Evolutionary conservation across 2,329 filamentous ascomycete species (phyloP), one percentile per base, ranked within the genome.

Genomic region (Fusarium xyrophilum): DNA sequence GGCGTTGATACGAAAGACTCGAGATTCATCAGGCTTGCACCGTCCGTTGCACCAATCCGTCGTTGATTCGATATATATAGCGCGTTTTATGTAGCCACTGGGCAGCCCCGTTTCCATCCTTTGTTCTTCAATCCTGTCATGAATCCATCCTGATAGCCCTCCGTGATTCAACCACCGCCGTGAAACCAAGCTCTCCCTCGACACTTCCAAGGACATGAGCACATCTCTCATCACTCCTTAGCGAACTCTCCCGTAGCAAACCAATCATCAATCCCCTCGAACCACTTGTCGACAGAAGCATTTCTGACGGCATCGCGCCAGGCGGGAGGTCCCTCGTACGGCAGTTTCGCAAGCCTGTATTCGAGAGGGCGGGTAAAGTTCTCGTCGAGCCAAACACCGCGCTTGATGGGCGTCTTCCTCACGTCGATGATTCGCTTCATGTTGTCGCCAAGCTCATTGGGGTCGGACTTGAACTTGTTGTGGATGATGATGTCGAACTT

Each of bases 1-100:
- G 68, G 68, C 0, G 28, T 71, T 48, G 69, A 71, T 23, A 59
- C 35, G 1, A 54, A 46, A 3, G 68, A 71, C 42, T 50, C 63
- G 12, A 50, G 66, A 28, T 69, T 59, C 17, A 68, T 71, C 7
- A 71, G 68, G n/a, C 51, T 71, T 39, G 68, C 63, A 7, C 69
- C 69, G 1, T 60, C 69, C 7, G 63, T 71, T 5, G 36, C 54
- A 17, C 66, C 69, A 13, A 70, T 71, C 7, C 59, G 39, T 9
- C 42, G 48, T 46, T 67, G 28, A 60, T 57, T 6, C 15, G 3
- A 7, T 51, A 21, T 57, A 39, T 63, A 36, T 36, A 47, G 39
- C 5, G 14, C 9, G 33, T n/a, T 4, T 12, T 4, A 21, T 46
- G 10, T 35, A 55, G 25, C 15, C 23, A 30, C 14, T 7, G 5